Evolutionary conservation across 2,329 filamentous ascomycete genomes (phyloP), one percentile per base, ranked within the genome.

Genomic region (Colletotrichum filicis): DNA sequence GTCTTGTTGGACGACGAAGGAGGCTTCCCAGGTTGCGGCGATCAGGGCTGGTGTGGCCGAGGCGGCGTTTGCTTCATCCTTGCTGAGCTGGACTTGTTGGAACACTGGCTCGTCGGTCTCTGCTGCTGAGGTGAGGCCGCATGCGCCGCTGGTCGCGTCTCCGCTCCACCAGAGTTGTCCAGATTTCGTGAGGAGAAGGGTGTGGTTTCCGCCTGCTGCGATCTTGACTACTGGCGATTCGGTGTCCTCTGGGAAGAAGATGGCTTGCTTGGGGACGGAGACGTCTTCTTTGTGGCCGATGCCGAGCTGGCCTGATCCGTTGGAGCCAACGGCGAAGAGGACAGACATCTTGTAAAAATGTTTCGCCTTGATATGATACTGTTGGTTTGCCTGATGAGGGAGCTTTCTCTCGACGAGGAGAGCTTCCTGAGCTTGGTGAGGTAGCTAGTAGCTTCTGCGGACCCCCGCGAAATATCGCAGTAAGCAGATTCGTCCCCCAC

Each of bases 151-250:
- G 2, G 83, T 79, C 8, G 83, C 85, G 71, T 92, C 89, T 1
- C 95, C 95, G 58, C 91, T 88, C 78, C 89, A 91, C 78, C 90
- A 93, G 0, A 95, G 84, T 1, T 83, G 76, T 0, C 92, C 92
- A 30, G 85, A 79, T 4, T 85, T 79, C n/a, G 88, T 90, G 12
- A 95, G 85, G 11, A 97, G 80, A 4, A 98, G 83, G 0, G 95
- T 97, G 81, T 98, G 96, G 79, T 98, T 98, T 1, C 95, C 95
- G 4, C 96, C 96, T 8, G 94, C 86, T 24, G 84, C 84, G 11
- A 88, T 80, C 55, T 80, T 81, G 68, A 87, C 80, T 19, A 80
- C 74, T 30, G 80, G 78, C 16, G 83, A 79, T 32, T 78, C 76
- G 46, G 82, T 79, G 62, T 79, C 78, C 16, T 81, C 79, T 2